Percentiles rank a stretch among this genome's conserved stretches.
phyloP scores from a whole-genome alignment of 75 land plant genomes.

The Sequoiadendron giganteum region DNA sequence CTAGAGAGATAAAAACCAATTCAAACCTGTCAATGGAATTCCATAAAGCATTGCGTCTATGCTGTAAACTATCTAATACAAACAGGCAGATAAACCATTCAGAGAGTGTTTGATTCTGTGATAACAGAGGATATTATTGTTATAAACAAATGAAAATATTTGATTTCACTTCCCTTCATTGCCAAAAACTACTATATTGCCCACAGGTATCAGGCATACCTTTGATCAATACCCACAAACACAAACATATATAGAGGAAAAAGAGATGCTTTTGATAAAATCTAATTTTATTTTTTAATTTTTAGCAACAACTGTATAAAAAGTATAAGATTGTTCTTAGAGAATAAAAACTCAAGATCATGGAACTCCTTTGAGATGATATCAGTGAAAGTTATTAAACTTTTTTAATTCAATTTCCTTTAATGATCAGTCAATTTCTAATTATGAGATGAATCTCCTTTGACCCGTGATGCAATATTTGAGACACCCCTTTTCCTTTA shows the following conservation, averaged over 20 bases:
- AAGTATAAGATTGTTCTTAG: background rate
- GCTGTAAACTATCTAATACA: background rate
- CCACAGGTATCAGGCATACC: background rate
- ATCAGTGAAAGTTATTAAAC: background rate
- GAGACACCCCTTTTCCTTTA: background rate
- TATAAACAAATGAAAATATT: background rate
- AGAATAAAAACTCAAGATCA: background rate
- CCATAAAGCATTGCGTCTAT: background rate
- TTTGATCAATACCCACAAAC: background rate
- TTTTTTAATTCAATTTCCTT: background rate
- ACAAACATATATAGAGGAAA: background rate
- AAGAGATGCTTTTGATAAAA: background rate
- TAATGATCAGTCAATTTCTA: background rate
- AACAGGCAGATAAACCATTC: background rate
- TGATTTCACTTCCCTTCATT: background rate
- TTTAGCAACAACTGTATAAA: background rate
- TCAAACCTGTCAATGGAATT: background rate
- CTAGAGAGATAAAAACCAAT: background rate
- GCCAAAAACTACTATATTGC: background rate
- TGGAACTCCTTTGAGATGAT: background rate
- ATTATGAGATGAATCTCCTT: background rate
- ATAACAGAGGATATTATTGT: background rate
- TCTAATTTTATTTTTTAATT: background rate
- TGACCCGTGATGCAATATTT: no score
- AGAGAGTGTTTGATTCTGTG: background rate